Evolutionary conservation across 148 eudicot species (phyloP), one percentile per base, ranked within the genome.

Genomic region (Rhododendron molle): DNA sequence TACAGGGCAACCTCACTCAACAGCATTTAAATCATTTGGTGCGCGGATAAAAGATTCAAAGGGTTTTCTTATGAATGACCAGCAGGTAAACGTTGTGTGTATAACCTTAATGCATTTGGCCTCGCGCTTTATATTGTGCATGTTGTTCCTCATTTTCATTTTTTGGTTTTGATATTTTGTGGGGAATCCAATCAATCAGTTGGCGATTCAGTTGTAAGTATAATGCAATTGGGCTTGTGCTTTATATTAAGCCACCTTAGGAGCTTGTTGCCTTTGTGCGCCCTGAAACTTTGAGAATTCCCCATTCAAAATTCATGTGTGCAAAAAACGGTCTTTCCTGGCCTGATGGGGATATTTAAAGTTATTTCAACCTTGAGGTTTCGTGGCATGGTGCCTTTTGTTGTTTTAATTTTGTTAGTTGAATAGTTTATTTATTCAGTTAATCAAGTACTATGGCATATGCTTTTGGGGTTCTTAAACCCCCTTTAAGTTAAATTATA

Each of bases 1-100:
- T 38, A 72, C 85, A n/a, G 90, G 92, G 15, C 89, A 88, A 81
- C 84, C 91, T 43, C 91, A 89, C 44, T 90, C 94, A 80, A 83
- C 92, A 52, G 72, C 89, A 30, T 85, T 86, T 83, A 90, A 89
- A 83, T 92, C 95, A 46, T 71, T 80, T 85, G 95, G 89, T 76
- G 81, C 79, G 72, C 92, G 89, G 90, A 92, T 78, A 81, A 93
- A 92, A 88, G 94, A 88, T 84, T 84, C 85, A 80, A 91, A 92
- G 83, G 96, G 93, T 58, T 77, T 89, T 88, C 84, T 86, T 49
- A 73, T 87, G 82, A 92, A 92, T 88, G 96, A 93, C 76, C 94
- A 92, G 88, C 95, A 93, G 98, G 98, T 95, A 90, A n/a, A 36
- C 7, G 50, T 21, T 38, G 80, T 21, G 10, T 21, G 47, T 74